Evolutionary conservation across 352 stramenopile species (phyloP), one percentile per base, ranked within the genome.

Genomic region (Phytophthora litchii): DNA sequence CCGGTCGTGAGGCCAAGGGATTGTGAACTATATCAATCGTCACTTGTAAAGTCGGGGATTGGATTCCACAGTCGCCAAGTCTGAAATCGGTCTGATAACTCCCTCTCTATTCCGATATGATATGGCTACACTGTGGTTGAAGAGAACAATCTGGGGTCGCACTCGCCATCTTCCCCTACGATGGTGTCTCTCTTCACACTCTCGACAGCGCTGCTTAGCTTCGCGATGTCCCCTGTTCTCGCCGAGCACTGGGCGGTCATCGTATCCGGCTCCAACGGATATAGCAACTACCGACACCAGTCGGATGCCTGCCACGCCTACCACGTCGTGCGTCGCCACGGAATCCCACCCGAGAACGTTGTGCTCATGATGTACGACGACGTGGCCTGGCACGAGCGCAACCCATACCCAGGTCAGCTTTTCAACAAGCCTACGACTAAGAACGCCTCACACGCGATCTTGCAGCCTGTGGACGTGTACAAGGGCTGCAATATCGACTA

Each of bases 281-380:
- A 93, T 74, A 83, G 69, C 58, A 97, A 97, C 80, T 98, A 98
- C 72, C 73, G 90, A 23, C 92, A 98, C 73, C 89, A 97, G 49
- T 77, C 91, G 8, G 89, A 98, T 64, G 86, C 74, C 19, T 95
- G 86, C 53, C 92, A 97, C 61, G 89, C 89, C 16, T 97, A 97
- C 74, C 91, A 97, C 58, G 80, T 97, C 31, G 82, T 97, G 34
- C 80, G 81, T 1, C 74, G 77, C 41, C 88, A 96, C 59, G 92
- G 92, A 10, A 96, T 97, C 35, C 82, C 88, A 8, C 67, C 50
- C 12, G 86, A 96, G 45, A 92, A 96, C 54, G 89, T 97, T 31
- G 82, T 98, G 53, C 80, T 97, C 35, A 96, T 98, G 89, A 96
- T 94, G 85, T 96, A 94, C 72, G 88, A 97, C 64, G 92, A 98